Evolutionary conservation across 2,329 filamentous ascomycete species (phyloP), one percentile per base, ranked within the genome.

Genomic region (Cladosporium austrohemisphaericum): DNA sequence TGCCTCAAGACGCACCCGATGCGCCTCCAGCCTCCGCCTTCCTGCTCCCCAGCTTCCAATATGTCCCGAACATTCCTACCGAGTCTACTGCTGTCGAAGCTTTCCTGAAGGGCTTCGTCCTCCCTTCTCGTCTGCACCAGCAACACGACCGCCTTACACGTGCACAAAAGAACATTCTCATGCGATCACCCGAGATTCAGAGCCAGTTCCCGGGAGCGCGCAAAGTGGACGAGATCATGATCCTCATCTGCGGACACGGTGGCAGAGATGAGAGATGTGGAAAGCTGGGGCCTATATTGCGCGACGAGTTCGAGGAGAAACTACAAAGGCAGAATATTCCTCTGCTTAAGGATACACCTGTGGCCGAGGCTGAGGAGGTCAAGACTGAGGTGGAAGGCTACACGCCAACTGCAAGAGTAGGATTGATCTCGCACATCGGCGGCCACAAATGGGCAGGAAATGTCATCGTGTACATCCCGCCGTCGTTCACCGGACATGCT

Each of bases 361-460:
- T 49, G 13, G 52, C 55, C 1, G 52, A 56, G 13, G 50, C 55
- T 5, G 47, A 51, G 32, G 60, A 70, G n/a, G 62, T 72, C 3
- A 57, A 62, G 9, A 62, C 62, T 3, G 63, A 65, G 6, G 57
- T 59, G 10, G 37, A 55, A 13, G 60, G 52, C 52, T 56, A 57
- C 52, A 45, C 53, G 9, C 55, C 57, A 5, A 71, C 75, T 1
- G 85, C 82, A 2, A 72, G 83, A 40, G 78, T 91, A 0, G 88
- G 80, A 0, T 61, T 85, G 48, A 86, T 91, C 49, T 88, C 84
- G 53, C 88, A 94, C 60, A 83, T 94, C 46, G 87, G 88, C 1
- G 88, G 88, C 0, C 88, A 94, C 68, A 91, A 90, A 65, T 92
- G 85, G 64, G 88, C 88, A 0, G 88, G 88, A 1, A 94, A 94